Percentiles rank a stretch among this genome's conserved stretches.
Conservation (phyloP, 352 stramenopile genomes). For the Globisporangium heterothallicum region DNA sequence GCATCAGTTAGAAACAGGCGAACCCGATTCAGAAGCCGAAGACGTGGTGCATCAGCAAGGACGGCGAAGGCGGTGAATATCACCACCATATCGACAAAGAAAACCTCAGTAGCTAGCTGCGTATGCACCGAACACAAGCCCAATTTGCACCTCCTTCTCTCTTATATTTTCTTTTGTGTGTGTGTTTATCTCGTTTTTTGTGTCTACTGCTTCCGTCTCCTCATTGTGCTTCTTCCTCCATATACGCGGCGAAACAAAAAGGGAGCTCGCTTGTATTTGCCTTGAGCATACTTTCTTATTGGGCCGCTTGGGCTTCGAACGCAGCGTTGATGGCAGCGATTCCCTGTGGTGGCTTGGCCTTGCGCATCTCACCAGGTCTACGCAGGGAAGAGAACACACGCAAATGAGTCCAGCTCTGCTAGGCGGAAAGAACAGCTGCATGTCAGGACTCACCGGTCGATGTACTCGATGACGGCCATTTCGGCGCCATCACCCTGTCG, state of each 20-base stretch:
- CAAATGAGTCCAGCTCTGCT: too few relatives aligned
- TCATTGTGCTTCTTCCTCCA: background rate
- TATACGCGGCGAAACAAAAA: background rate
- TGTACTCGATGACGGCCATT: constrained; percentile 98
- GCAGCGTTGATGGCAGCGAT: constrained; percentile 43
- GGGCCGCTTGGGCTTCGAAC: constrained; percentile 31
- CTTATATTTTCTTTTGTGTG: background rate
- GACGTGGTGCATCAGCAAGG: background rate
- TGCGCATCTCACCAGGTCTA: constrained; percentile 82
- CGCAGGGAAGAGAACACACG: background rate
- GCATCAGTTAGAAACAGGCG: constrained; percentile 38
- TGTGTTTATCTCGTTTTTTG: constrained; percentile 2
- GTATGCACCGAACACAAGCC: too few relatives aligned
- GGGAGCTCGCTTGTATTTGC: too few relatives aligned
- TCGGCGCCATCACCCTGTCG: constrained; percentile 93
- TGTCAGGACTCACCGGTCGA: constrained; percentile 86
- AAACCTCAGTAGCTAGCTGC: background rate
- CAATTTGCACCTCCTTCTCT: background rate
- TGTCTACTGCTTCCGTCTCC: background rate
- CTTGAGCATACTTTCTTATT: background rate
- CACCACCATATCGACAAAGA: background rate
- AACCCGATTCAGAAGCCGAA: constrained; percentile 36
- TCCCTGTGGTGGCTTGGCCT: constrained; percentile 57
- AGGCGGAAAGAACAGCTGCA: background rate
- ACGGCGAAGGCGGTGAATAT: background rate